Evolutionary conservation across 257 asterid species (phyloP).

Genomic region (Cordia subcordata): DNA sequence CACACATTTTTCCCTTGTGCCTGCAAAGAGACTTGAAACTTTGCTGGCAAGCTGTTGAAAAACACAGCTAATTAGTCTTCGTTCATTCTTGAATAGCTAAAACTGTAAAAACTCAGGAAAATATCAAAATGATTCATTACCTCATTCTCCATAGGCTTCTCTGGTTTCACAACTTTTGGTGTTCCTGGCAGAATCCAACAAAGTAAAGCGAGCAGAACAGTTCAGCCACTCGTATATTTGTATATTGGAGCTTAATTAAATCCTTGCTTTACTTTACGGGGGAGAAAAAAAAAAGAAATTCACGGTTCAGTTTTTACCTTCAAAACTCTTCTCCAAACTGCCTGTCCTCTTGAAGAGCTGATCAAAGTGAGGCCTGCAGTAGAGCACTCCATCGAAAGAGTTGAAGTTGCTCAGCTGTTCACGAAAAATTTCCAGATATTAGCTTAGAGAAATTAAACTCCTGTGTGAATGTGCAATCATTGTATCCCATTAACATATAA

Average conservation of each 20-base stretch:
- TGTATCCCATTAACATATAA: too few species aligned
- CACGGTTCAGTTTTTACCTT: constrained; percentile 28
- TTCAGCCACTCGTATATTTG: not conserved
- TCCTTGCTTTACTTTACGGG: too few species aligned
- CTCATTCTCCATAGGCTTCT: constrained; percentile 48
- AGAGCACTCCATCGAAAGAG: constrained; percentile 75
- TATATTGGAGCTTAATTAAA: too few species aligned
- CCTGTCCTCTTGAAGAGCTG: constrained; percentile 81
- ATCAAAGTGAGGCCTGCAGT: constrained; percentile 68
- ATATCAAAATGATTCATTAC: constrained; percentile 18
- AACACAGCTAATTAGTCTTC: too few species aligned
- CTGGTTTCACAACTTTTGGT: constrained; percentile 51
- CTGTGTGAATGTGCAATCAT: not conserved
- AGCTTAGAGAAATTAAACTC: not conserved
- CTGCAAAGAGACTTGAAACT: constrained; percentile 56
- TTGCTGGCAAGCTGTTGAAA: constrained; percentile 48
- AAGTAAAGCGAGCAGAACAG: not conserved
- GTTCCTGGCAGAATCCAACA: constrained; percentile 32
- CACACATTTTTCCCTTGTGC: constrained; percentile 66
- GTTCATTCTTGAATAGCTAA: not conserved
- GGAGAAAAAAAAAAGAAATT: too few species aligned
- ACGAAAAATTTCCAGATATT: not conserved
- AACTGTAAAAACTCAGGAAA: too few species aligned
- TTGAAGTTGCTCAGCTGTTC: constrained; percentile 67
- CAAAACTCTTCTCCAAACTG: constrained; percentile 74